Conservation (phyloP, 1,284 basidiomycete genomes). For the Xerocomus minutiporus region DNA sequence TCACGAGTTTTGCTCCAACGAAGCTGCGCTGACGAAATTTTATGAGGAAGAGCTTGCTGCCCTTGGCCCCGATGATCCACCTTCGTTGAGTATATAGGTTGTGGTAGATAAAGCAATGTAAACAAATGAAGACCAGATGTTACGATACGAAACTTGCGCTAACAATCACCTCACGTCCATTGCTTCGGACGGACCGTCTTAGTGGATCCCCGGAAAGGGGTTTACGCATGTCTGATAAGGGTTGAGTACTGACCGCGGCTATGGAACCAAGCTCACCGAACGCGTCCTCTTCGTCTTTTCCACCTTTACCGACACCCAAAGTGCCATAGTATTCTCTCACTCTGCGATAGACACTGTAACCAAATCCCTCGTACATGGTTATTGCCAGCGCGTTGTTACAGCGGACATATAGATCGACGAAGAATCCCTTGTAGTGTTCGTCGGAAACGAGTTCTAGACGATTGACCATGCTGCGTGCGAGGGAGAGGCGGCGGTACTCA, state of each 20-base stretch:
- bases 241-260: conserved; percentile 8
- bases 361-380: conserved; percentile 80
- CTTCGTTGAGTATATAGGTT: conserved; percentile 45
- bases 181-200: conserved; percentile 61
- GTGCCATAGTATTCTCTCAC: conserved; percentile 85
- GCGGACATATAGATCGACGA: conserved; percentile 89
- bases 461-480: conserved; percentile 79
- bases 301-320: conserved; percentile 62
- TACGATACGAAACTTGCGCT: conserved; percentile 66
- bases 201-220: conserved; percentile 63
- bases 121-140: conserved; percentile 7
- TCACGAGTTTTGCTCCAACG: conserved; percentile 64
- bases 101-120: conserved; percentile 6
- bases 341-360: conserved; percentile 81
- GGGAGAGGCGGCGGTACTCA: conserved; percentile 79
- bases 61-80: conserved; percentile 56
- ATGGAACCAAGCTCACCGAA: conserved; percentile 62
- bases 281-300: conserved; percentile 82
- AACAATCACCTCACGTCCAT: conserved; percentile 72
- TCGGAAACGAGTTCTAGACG: conserved; percentile 81
- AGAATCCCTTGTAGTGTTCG: conserved; percentile 70
- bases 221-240: conserved; percentile 77
- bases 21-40: conserved; percentile 51
- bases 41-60: conserved; percentile 69
- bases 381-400: conserved; percentile 76